Evolutionary conservation across 225 moss, liverwort and hornwort genomes (phyloP).

Genomic region (Bryum argenteum): DNA sequence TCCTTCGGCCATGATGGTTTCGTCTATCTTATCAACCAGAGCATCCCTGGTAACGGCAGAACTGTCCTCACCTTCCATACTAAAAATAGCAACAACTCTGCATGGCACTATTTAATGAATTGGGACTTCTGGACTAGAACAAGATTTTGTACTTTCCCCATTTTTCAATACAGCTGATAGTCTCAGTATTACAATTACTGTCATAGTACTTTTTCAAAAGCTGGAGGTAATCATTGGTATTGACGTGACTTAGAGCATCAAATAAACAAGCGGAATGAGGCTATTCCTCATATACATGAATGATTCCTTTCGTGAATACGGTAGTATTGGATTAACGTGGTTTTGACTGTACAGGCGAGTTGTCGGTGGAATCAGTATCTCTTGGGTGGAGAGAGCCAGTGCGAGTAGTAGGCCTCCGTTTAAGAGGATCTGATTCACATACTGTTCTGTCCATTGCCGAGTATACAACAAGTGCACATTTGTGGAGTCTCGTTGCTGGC

Average conservation of each 20-base stretch:
- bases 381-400: conserved; percentile 75
- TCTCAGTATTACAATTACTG: no score
- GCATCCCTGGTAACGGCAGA: conserved; percentile 61
- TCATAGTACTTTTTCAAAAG: no score
- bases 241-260: conserved; percentile 2
- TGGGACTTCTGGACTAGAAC: no score
- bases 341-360: conserved; percentile 46
- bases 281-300: background rate
- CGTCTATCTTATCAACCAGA: conserved; percentile 64
- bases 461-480: conserved; percentile 61
- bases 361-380: conserved; percentile 62
- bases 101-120: no score
- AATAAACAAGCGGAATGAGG: background rate
- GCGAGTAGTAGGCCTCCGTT: conserved; percentile 50
- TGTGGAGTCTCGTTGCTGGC: conserved; percentile 72
- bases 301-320: background rate
- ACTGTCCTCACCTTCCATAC: no score
- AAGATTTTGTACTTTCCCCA: no score
- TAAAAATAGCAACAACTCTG: no score
- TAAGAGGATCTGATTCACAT: conserved; percentile 62
- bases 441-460: conserved; percentile 57
- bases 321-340: conserved; percentile 5
- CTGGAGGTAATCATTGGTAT: background rate
- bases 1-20: conserved; percentile 49
- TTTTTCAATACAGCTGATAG: no score